Conservation (phyloP, 2,329 filamentous ascomycete species). For the Phyllosticta capitalensis region DNA sequence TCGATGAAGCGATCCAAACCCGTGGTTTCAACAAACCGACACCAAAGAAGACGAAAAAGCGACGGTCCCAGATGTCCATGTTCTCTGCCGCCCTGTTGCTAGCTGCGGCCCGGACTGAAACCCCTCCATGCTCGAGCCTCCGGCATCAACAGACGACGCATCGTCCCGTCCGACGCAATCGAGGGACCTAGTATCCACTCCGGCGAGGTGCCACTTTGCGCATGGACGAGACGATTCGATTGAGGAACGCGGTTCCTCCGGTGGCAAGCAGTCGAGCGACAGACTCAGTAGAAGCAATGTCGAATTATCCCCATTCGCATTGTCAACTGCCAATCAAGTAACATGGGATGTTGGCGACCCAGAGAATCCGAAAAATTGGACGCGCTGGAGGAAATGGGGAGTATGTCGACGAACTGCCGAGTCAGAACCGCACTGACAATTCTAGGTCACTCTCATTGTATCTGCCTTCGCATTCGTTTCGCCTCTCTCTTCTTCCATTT, state of each 20-base stretch:
- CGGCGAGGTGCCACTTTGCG: neutral
- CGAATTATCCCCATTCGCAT: neutral
- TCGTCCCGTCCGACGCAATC: neutral
- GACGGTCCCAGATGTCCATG: neutral
- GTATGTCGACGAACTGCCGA: neutral
- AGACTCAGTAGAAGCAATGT: neutral
- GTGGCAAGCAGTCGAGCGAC: neutral
- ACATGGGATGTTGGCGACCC: neutral
- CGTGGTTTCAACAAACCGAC: neutral
- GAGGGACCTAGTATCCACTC: neutral
- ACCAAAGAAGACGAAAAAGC: neutral
- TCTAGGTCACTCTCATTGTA: conserved; percentile 32
- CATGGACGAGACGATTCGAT: neutral
- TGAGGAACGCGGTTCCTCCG: neutral
- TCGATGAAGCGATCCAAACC: neutral
- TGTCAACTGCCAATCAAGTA: neutral
- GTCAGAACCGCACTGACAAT: neutral
- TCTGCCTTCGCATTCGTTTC: conserved; percentile 32
- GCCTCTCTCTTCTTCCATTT: conserved; percentile 31
- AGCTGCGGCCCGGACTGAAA: neutral
- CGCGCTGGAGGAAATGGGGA: neutral
- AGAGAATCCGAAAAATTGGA: conserved; percentile 6
- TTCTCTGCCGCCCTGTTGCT: neutral
- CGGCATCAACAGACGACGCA: neutral
- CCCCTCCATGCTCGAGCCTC: neutral